phyloP scores from a whole-genome alignment of 2,329 filamentous ascomycete genomes.

The Colletotrichum magnum region DNA sequence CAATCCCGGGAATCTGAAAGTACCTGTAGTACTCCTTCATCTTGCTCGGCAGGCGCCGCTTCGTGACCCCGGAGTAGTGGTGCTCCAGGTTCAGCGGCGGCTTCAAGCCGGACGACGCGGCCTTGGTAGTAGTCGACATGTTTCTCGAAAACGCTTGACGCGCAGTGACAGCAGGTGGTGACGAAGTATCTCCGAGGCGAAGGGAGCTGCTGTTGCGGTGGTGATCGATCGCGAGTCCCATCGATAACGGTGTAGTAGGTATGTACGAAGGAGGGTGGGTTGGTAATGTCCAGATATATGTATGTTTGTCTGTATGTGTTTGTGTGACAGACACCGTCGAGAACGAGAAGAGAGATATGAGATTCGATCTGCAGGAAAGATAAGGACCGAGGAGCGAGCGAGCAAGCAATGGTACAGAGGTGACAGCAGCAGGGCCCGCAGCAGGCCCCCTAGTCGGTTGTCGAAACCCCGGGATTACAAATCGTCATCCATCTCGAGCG shows the following conservation, averaged over 20 bases:
- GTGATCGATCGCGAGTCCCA: not conserved
- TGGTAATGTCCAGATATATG: no score
- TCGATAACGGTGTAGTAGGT: not conserved
- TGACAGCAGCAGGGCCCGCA: not conserved
- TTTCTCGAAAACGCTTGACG: not conserved
- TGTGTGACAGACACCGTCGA: not conserved
- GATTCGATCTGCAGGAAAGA: not conserved
- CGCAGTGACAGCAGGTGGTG: not conserved
- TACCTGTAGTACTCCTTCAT: slow-evolving; percentile 92
- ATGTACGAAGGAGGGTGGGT: no score
- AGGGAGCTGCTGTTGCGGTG: not conserved
- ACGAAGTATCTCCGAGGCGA: not conserved
- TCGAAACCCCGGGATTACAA: slow-evolving; percentile 30
- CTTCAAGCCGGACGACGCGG: slow-evolving; percentile 16
- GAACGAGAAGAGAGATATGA: not conserved
- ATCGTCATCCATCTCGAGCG: slow-evolving; percentile 34
- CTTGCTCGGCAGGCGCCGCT: slow-evolving; percentile 72
- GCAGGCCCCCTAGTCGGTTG: slow-evolving; percentile 3
- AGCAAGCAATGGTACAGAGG: not conserved
- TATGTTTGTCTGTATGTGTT: no score
- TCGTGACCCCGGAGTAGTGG: slow-evolving; percentile 80
- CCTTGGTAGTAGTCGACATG: slow-evolving; percentile 26
- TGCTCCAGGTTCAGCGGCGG: slow-evolving; percentile 82
- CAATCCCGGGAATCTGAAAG: slow-evolving; percentile 76
- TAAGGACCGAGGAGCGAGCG: not conserved